These are phyloP conservation scores for Phaeotremella skinneri DNA, from an alignment of 768 basidiomycete species.

Conservation along the genomic window DNA sequence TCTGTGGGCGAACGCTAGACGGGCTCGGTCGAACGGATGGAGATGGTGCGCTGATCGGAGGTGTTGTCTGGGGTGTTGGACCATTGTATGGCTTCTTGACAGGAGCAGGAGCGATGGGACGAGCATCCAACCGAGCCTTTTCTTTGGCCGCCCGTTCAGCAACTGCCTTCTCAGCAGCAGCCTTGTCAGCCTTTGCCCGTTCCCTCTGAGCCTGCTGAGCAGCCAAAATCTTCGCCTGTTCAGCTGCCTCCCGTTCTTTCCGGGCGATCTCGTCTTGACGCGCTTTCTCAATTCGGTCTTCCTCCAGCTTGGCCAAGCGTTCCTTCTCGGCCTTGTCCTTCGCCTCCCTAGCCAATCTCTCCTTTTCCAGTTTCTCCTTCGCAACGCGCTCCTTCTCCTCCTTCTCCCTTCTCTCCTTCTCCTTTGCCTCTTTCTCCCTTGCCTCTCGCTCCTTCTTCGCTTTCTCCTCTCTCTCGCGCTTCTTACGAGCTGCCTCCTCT, in stretches of 20 bases:
- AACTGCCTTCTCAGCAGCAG: constrained; percentile 26
- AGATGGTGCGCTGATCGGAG: constrained; percentile 22
- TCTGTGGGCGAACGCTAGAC: constrained; percentile 20
- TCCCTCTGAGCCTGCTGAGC: constrained; percentile 36
- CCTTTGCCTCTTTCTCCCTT: constrained; percentile 50
- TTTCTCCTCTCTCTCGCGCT: constrained; percentile 55
- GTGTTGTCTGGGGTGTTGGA: constrained; percentile 24
- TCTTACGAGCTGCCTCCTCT: constrained; percentile 68
- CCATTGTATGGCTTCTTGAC: constrained; percentile 19
- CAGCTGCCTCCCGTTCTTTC: constrained; percentile 49
- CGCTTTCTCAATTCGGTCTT: constrained; percentile 62
- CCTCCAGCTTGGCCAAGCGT: constrained; percentile 63
- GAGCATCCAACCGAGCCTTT: neutral
- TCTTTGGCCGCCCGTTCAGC: constrained; percentile 18
- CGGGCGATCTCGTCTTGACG: constrained; percentile 37
- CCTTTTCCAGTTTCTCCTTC: constrained; percentile 59
- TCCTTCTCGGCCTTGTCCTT: constrained; percentile 56
- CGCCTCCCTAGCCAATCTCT: constrained; percentile 49
- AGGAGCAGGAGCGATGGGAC: constrained; percentile 17
- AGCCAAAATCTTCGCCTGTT: constrained; percentile 30
- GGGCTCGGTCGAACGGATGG: constrained; percentile 6
- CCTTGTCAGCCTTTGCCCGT: constrained; percentile 31
- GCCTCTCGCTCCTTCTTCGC: constrained; percentile 52
- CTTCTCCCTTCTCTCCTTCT: constrained; percentile 73
- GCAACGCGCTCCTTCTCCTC: constrained; percentile 51